phyloP scores from a whole-genome alignment of 306 rosid species.

The Arachis hypogaea region DNA sequence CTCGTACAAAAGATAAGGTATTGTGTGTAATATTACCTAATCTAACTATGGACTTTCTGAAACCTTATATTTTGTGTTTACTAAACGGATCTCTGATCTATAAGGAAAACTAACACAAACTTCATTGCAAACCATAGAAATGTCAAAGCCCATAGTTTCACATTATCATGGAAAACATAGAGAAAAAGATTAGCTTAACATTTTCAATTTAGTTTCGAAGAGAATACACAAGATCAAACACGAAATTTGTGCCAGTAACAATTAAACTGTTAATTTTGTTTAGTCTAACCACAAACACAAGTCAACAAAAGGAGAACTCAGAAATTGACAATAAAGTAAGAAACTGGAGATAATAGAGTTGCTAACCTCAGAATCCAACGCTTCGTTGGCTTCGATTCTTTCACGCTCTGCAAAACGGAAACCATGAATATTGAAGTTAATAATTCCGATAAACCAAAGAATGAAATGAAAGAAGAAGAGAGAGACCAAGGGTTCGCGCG shows the following conservation, averaged over 20 bases:
- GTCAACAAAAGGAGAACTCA: constrained; percentile 12
- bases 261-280: not conserved
- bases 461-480: not conserved
- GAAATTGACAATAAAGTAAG: not conserved
- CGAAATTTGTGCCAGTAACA: not conserved
- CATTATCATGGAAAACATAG: not conserved
- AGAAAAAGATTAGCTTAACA: not conserved
- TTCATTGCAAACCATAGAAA: not conserved
- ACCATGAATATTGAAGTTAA: not conserved
- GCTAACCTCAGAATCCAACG: constrained; percentile 63
- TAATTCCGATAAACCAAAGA: not conserved
- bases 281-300: not conserved
- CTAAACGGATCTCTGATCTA: constrained; percentile 18
- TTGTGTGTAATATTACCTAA: too few species aligned
- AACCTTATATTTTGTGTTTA: constrained; percentile 14
- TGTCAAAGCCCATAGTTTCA: not conserved
- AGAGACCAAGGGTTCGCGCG: constrained; percentile 69
- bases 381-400: constrained; percentile 46
- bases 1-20: too few species aligned
- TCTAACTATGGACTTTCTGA: not conserved
- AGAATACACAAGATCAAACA: not conserved
- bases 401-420: constrained; percentile 67
- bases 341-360: not conserved
- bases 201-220: not conserved
- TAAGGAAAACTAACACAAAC: constrained; percentile 32